phyloP scores from a whole-genome alignment of 1,139 yeast species.

The Lodderomyces margitis region DNA sequence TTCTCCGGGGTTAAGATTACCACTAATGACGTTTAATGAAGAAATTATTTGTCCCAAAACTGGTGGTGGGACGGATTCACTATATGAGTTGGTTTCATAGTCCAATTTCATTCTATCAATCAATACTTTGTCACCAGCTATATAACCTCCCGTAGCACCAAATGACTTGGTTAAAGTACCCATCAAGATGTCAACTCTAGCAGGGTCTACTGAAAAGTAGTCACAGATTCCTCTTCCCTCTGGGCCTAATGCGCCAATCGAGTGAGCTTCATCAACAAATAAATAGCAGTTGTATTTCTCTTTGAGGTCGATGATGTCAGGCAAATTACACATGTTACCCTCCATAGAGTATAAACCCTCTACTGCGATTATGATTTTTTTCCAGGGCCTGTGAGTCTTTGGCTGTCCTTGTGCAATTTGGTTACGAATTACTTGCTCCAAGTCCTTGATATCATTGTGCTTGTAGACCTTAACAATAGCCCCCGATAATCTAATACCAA shows the following conservation, averaged over 20 bases:
- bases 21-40: slow-evolving; percentile 74
- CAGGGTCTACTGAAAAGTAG: slow-evolving; percentile 77
- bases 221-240: slow-evolving; percentile 94
- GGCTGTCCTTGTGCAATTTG: slow-evolving; percentile 97
- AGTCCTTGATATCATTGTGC: slow-evolving; percentile 82
- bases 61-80: slow-evolving; percentile 88
- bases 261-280: slow-evolving; percentile 96
- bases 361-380: slow-evolving; percentile 85
- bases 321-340: slow-evolving; percentile 90
- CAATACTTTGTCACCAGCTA: slow-evolving; percentile 68
- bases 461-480: slow-evolving; percentile 90
- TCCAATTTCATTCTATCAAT: slow-evolving; percentile 74
- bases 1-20: slow-evolving; percentile 86
- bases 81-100: slow-evolving; percentile 71
- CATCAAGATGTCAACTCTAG: slow-evolving; percentile 82
- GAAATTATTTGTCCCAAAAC: slow-evolving; percentile 86
- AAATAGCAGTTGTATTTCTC: slow-evolving; percentile 85
- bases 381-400: slow-evolving; percentile 96
- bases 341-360: slow-evolving; percentile 99
- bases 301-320: slow-evolving; percentile 69
- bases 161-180: slow-evolving; percentile 97
- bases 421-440: slow-evolving; percentile 79
- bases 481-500: slow-evolving; percentile 90
- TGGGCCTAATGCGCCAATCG: slow-evolving; percentile 97
- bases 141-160: slow-evolving; percentile 98